A percentile compares a stretch with the other conserved stretches of the same genome.
Conservation (phyloP, 305 asterid species). For the Coffea humblotiana region DNA sequence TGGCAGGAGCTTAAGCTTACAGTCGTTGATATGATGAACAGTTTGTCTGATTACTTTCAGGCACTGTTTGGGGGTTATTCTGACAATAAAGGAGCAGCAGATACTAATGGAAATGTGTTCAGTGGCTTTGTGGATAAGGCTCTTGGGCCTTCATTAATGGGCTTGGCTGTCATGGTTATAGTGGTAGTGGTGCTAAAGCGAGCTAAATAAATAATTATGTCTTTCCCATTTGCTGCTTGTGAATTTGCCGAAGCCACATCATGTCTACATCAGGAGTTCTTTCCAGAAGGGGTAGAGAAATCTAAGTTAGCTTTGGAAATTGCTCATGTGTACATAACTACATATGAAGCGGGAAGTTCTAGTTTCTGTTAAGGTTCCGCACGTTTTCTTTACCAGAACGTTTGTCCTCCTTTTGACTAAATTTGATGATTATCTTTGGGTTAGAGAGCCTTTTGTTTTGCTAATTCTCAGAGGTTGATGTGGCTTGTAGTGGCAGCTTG, state of each 20-base stretch:
- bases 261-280: neutral
- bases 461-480: too few relatives aligned
- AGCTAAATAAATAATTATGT: slow-evolving; percentile 14
- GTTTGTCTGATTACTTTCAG: slow-evolving; percentile 53
- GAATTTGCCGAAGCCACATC: slow-evolving; percentile 52
- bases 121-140: slow-evolving; percentile 29
- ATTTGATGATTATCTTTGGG: too few relatives aligned
- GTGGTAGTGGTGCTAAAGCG: slow-evolving; percentile 69
- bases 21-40: slow-evolving; percentile 62
- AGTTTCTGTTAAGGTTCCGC: neutral
- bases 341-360: neutral
- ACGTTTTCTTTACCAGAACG: too few relatives aligned
- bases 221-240: neutral
- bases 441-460: too few relatives aligned
- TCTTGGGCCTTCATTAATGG: slow-evolving; percentile 55
- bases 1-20: slow-evolving; percentile 37
- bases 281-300: neutral
- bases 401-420: too few relatives aligned
- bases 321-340: neutral
- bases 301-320: neutral
- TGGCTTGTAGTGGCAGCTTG: too few relatives aligned
- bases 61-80: slow-evolving; percentile 51
- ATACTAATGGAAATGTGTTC: slow-evolving; percentile 38
- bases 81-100: slow-evolving; percentile 1
- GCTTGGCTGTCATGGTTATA: slow-evolving; percentile 77